Evolutionary conservation across 768 basidiomycete species (phyloP), one percentile per base, ranked within the genome.

Genomic region (Boletus rufocinnamomeus): DNA sequence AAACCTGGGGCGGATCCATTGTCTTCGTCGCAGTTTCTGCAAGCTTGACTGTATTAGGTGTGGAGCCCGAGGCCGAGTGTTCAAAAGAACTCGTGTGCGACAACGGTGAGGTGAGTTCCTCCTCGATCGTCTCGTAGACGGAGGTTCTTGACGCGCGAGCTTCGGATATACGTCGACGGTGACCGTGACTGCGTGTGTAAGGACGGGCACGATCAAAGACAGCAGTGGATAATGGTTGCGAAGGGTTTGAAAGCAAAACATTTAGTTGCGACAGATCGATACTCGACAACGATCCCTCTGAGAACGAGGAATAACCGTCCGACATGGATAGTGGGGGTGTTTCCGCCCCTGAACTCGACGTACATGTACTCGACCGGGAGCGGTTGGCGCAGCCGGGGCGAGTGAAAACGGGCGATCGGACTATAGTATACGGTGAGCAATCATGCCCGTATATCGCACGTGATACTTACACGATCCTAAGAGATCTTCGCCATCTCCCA

Each of bases 51-150:
- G 79, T 76, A 28, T 75, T 74, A 50, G 73, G 76, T 38, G 72
- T 67, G n/a, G 63, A 69, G 6, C 53, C 49, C 3, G 54, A 51
- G 25, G 30, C 6, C 4, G 61, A 50, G 9, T 56, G 62, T 7
- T 64, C 68, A 2, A 69, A 64, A 0, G 77, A 76, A 21, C 58
- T 66, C 28, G 67, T 51, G 2, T 65, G 49, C 4, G 75, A 72
- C 10, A 63, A 43, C 3, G 71, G 52, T 0, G 75, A 78, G 5
- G 78, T 75, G 14, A 76, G 68, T 61, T 92, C 91, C 64, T 93
- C 91, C 55, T 90, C 80, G 49, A 93, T 92, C 0, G 87, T 91
- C 68, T 91, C 90, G 62, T 91, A 92, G 0, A 89, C 80, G 0
- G 90, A 91, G 0, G 83, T 75, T 5, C 87, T 79, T 14, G 86